These are phyloP conservation scores for Zea mays DNA, from an alignment of 176 grass and related monocot species.

Conservation along the genomic window DNA sequence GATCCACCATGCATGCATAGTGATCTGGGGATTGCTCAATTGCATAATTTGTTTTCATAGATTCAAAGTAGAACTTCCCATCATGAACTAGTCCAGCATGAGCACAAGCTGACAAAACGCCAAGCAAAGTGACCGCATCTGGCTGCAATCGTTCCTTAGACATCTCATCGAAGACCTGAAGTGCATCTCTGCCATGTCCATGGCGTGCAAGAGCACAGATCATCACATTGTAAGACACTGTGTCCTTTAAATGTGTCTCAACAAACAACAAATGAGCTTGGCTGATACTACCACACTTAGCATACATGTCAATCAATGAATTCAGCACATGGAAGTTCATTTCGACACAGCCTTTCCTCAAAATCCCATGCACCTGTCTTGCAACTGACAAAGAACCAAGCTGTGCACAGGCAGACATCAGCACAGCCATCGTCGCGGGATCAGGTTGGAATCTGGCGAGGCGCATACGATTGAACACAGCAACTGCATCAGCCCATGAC, in stretches of 20 bases:
- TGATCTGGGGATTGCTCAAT: conserved; percentile 54
- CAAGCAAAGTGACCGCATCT: conserved; percentile 56
- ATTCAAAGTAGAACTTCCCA: conserved; percentile 51
- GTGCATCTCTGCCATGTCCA: conserved; percentile 50
- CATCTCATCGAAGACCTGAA: conserved; percentile 50
- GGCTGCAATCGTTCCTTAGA: conserved; percentile 44
- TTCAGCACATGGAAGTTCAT: conserved; percentile 62
- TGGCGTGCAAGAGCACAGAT: conserved; percentile 50
- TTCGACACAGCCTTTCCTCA: conserved; percentile 44
- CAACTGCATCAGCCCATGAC: conserved; percentile 37
- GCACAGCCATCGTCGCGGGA: conserved; percentile 46
- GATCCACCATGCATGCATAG: conserved; percentile 72
- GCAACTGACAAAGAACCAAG: conserved; percentile 57
- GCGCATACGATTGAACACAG: conserved; percentile 56
- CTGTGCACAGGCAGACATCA: conserved; percentile 61
- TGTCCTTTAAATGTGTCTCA: conserved; percentile 45
- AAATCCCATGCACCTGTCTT: conserved; percentile 57
- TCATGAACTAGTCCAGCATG: conserved; percentile 52
- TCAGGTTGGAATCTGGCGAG: conserved; percentile 36
- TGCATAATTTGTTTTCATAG: conserved; percentile 45
- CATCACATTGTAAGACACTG: conserved; percentile 73
- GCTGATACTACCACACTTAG: conserved; percentile 54
- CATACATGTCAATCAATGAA: conserved; percentile 57
- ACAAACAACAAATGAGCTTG: conserved; percentile 49
- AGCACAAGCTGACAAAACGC: conserved; percentile 57